These are phyloP conservation scores for Neurospora intermedia DNA, from an alignment of 495 filamentous ascomycete genomes.

Conservation along the genomic window DNA sequence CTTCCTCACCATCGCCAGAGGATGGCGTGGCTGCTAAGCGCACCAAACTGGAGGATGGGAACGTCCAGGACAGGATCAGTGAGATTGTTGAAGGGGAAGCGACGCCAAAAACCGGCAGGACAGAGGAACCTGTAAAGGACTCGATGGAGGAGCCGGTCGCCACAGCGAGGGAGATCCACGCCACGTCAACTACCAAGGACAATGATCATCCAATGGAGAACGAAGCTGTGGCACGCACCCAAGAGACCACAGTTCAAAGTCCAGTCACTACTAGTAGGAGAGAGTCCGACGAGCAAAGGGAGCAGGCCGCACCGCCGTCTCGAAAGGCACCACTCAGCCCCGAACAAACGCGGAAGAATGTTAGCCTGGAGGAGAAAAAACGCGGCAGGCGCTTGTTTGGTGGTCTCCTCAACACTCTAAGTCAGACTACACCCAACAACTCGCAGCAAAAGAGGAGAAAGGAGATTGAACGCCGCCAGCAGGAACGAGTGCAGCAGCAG, in stretches of 20 bases:
- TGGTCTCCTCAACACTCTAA: constrained; percentile 75
- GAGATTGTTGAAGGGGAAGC: not conserved
- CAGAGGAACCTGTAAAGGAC: not conserved
- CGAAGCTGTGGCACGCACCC: not conserved
- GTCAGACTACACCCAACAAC: constrained; percentile 55
- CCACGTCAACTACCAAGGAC: not conserved
- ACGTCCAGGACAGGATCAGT: constrained; percentile 11
- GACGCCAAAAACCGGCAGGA: too few relatives aligned
- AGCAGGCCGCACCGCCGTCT: not conserved
- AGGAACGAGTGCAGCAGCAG: constrained; percentile 69
- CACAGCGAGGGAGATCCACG: not conserved
- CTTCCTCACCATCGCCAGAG: constrained; percentile 6
- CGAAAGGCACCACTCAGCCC: constrained; percentile 2
- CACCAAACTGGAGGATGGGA: constrained; percentile 5
- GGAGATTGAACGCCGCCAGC: constrained; percentile 84
- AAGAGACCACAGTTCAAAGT: not conserved
- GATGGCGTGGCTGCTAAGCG: constrained; percentile 13
- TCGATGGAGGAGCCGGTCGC: not conserved
- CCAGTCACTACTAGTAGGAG: not conserved
- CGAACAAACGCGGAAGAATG: constrained; percentile 26
- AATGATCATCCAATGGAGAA: not conserved
- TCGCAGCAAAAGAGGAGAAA: constrained; percentile 59
- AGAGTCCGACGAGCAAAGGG: not conserved
- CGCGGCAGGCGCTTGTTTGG: constrained; percentile 87
- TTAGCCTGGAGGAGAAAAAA: constrained; percentile 66